Evolutionary conservation across 2,329 filamentous ascomycete genomes (phyloP).

Genomic region (Chalaropsis ovoidea): DNA sequence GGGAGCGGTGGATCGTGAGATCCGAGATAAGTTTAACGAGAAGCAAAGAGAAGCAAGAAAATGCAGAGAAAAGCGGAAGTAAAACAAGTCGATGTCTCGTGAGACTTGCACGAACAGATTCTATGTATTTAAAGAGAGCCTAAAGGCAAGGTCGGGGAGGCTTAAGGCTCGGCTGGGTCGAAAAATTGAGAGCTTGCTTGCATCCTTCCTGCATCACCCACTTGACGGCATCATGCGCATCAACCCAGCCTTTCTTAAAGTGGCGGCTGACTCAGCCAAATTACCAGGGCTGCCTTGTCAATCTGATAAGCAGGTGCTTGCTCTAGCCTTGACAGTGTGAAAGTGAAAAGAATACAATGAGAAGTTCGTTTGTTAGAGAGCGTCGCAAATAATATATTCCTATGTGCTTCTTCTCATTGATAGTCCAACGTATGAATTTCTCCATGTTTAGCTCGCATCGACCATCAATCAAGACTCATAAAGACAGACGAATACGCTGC

Average conservation of each 20-base stretch:
- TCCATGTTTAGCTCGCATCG: no score
- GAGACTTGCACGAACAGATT: slow-evolving; percentile 5
- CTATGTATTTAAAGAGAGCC: slow-evolving; percentile 17
- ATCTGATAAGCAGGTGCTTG: not conserved
- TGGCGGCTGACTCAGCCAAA: slow-evolving; percentile 24
- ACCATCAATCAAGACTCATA: no score
- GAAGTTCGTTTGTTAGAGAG: no score
- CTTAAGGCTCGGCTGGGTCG: slow-evolving; percentile 23
- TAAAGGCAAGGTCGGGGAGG: slow-evolving; percentile 18
- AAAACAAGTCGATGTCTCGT: not conserved
- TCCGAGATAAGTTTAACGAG: not conserved
- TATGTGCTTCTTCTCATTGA: not conserved
- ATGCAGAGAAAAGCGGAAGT: not conserved
- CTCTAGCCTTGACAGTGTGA: not conserved
- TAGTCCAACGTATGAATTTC: no score
- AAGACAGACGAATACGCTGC: not conserved
- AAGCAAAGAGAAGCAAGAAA: slow-evolving; percentile 1
- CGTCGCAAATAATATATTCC: no score
- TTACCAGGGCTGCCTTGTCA: not conserved
- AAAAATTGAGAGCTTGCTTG: slow-evolving; percentile 26
- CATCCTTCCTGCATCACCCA: slow-evolving; percentile 17
- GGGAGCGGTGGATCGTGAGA: not conserved
- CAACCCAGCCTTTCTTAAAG: slow-evolving; percentile 10
- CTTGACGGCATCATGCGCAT: slow-evolving; percentile 22
- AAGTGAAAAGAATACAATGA: not conserved